phyloP scores from a whole-genome alignment of 345 rosid species.

The Brassica juncea region DNA sequence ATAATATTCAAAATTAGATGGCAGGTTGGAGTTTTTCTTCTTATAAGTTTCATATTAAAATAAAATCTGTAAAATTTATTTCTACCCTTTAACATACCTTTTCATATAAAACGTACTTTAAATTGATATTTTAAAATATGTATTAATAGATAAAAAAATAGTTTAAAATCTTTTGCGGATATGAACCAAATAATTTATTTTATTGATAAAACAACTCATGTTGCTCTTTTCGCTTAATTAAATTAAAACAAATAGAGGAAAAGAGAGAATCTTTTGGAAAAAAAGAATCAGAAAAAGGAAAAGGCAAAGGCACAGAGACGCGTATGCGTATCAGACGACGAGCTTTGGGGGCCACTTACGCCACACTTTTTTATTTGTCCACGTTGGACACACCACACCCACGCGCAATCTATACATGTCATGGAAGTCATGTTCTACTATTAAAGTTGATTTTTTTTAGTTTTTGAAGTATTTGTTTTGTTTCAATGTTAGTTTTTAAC shows the following conservation, averaged over 20 bases:
- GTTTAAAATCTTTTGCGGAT: background rate
- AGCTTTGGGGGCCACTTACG: conserved; percentile 1
- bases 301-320: conserved; percentile 11
- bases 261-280: conserved; percentile 11
- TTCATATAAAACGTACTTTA: background rate
- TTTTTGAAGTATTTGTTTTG: background rate
- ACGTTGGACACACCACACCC: conserved; percentile 24
- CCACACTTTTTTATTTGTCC: background rate
- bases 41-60: background rate
- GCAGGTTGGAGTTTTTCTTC: background rate
- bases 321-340: conserved; percentile 12
- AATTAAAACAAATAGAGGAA: background rate
- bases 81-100: background rate
- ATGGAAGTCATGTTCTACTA: background rate
- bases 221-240: background rate
- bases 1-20: background rate
- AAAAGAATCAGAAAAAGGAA: conserved; percentile 31
- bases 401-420: conserved; percentile 9
- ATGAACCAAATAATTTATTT: background rate
- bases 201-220: background rate
- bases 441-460: background rate
- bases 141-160: background rate
- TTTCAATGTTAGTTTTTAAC: background rate
- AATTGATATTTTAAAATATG: background rate
- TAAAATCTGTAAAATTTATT: background rate